phyloP scores from a whole-genome alignment of 106 monocot genomes.

The Acorus calamus region DNA sequence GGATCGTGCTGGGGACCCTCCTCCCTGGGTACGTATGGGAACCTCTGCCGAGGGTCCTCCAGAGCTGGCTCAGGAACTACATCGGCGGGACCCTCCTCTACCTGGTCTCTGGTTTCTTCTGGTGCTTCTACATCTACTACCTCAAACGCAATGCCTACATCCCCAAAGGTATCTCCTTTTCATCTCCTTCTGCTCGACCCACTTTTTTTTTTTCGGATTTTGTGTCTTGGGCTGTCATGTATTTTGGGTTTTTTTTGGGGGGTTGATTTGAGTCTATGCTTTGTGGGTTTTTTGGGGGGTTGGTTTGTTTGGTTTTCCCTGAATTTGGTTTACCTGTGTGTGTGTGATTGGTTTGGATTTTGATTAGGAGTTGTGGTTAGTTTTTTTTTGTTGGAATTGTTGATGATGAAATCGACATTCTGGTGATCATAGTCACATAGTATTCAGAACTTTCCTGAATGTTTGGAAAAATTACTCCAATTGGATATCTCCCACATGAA shows the following conservation, averaged over 20 bases:
- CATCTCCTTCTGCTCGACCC: background rate
- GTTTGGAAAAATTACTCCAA: too few relatives aligned
- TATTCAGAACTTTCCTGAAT: too few relatives aligned
- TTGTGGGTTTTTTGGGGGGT: too few relatives aligned
- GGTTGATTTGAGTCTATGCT: background rate
- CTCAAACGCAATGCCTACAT: constrained; percentile 47
- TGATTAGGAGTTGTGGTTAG: too few relatives aligned
- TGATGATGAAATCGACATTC: too few relatives aligned
- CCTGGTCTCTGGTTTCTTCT: constrained; percentile 44
- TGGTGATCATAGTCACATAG: too few relatives aligned
- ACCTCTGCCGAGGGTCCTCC: constrained; percentile 26
- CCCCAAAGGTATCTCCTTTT: constrained; percentile 35
- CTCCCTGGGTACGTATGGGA: constrained; percentile 27
- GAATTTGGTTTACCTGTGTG: too few relatives aligned
- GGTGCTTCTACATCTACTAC: constrained; percentile 61
- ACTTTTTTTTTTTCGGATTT: background rate
- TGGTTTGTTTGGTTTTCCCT: too few relatives aligned
- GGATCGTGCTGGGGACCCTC: constrained; percentile 40
- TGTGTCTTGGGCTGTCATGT: background rate
- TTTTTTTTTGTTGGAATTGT: too few relatives aligned
- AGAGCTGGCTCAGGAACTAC: constrained; percentile 53
- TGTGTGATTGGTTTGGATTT: too few relatives aligned
- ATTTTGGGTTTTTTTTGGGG: background rate
- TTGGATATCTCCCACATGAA: too few relatives aligned
- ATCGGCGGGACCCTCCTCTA: constrained; percentile 46